A percentile compares a stretch with the other conserved stretches of the same genome.
phyloP scores from a whole-genome alignment of 78 protist genomes.

The Guillardia theta region DNA sequence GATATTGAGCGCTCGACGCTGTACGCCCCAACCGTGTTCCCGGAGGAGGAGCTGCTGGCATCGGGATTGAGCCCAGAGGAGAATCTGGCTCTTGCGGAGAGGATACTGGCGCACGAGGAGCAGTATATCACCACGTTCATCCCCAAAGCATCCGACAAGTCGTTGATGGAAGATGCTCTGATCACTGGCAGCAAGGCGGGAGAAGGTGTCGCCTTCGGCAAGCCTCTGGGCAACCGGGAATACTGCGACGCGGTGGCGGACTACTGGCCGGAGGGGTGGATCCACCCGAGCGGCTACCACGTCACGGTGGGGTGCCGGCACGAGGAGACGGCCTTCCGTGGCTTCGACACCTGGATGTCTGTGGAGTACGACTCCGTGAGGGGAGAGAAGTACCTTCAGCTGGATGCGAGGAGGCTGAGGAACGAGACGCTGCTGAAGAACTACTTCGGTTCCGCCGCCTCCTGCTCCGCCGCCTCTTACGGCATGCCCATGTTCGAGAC shows the following conservation, averaged over 20 bases:
- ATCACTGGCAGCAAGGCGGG: too few relatives aligned
- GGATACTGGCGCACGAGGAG: too few relatives aligned
- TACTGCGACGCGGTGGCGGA: not conserved
- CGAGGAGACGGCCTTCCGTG: not conserved
- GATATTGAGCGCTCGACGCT: too few relatives aligned
- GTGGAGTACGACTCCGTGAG: not conserved
- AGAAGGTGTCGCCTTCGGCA: not conserved
- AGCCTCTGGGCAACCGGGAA: not conserved
- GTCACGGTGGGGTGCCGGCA: not conserved
- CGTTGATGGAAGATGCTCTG: too few relatives aligned
- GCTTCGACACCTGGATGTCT: not conserved
- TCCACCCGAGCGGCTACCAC: not conserved
- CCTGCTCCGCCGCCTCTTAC: not conserved
- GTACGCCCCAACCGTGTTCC: too few relatives aligned
- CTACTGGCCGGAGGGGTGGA: not conserved
- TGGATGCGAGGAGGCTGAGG: too few relatives aligned
- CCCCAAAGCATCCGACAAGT: too few relatives aligned
- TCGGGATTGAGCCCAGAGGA: too few relatives aligned
- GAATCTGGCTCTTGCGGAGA: too few relatives aligned
- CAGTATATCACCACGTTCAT: too few relatives aligned
- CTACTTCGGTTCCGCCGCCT: not conserved
- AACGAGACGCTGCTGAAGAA: not conserved
- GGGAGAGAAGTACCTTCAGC: too few relatives aligned
- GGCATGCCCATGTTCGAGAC: not conserved
- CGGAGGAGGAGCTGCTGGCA: too few relatives aligned